phyloP scores from a whole-genome alignment of 306 rosid species.

The Acmispon strigosus region DNA sequence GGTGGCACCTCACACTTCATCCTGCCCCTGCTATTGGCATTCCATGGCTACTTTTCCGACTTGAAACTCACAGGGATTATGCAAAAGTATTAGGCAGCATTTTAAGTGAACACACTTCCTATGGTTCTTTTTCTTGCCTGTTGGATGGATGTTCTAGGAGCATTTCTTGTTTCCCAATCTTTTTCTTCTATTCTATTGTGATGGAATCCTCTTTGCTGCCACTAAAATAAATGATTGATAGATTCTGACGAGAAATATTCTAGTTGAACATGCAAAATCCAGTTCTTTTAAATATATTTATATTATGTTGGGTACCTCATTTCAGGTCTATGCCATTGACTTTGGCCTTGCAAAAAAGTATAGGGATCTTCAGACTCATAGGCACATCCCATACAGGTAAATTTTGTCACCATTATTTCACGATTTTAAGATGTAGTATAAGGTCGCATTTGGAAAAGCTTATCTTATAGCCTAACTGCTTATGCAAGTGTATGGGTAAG shows the following conservation, averaged over 20 bases:
- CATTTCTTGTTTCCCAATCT: not conserved
- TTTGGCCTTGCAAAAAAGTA: constrained; percentile 97
- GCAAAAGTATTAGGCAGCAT: not conserved
- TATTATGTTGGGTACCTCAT: constrained; percentile 14
- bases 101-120: not conserved
- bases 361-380: constrained; percentile 95
- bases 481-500: no score
- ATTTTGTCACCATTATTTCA: constrained; percentile 1
- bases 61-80: not conserved
- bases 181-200: constrained; percentile 1
- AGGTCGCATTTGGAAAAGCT: no score
- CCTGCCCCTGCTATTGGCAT: not conserved
- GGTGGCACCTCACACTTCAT: not conserved
- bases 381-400: constrained; percentile 96
- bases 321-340: constrained; percentile 86
- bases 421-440: not conserved
- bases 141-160: constrained; percentile 10
- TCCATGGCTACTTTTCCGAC: not conserved
- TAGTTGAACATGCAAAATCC: not conserved
- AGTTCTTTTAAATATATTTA: constrained; percentile 3
- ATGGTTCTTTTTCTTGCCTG: not conserved
- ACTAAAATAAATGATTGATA: not conserved
- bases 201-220: not conserved
- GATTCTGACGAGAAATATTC: constrained; percentile 1
- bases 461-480: no score